Conservation (phyloP, 1,284 basidiomycete genomes). For the Lentinus polychrous region DNA sequence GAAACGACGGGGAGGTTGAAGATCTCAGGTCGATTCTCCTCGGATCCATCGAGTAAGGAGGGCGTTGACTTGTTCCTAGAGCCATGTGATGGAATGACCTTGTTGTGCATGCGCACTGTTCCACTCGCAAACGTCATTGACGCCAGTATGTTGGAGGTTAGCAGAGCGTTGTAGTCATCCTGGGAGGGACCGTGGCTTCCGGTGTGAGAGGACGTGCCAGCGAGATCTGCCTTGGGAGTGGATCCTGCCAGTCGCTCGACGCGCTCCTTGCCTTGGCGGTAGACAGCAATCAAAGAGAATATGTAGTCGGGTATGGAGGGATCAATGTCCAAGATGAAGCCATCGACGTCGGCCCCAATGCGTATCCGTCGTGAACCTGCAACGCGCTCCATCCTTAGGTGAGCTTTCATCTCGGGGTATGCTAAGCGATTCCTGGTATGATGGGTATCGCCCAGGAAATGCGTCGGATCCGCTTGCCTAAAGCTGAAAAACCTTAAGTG, state of each 20-base stretch:
- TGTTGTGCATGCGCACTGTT: constrained; percentile 59
- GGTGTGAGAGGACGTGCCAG: constrained; percentile 16
- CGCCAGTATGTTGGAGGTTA: constrained; percentile 62
- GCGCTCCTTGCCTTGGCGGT: constrained; percentile 74
- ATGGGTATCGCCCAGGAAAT: constrained; percentile 72
- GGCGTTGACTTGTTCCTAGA: constrained; percentile 29
- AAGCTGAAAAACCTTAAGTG: constrained; percentile 44
- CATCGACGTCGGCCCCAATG: constrained; percentile 72
- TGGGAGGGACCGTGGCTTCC: constrained; percentile 11
- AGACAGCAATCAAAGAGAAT: constrained; percentile 80
- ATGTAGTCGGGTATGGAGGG: constrained; percentile 75
- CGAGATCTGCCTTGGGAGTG: constrained; percentile 35
- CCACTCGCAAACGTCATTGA: constrained; percentile 79
- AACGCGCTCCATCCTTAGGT: constrained; percentile 54
- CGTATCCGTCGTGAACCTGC: constrained; percentile 49
- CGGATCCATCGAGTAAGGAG: constrained; percentile 40
- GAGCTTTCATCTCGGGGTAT: constrained; percentile 77
- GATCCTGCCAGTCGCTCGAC: constrained; percentile 55
- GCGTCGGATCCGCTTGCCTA: constrained; percentile 57
- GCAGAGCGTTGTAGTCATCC: constrained; percentile 31
- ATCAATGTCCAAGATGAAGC: constrained; percentile 83
- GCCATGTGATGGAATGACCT: constrained; percentile 24
- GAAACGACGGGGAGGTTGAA: constrained; percentile 77
- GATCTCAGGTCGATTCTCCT: constrained; percentile 47
- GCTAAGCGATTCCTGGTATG: constrained; percentile 68